phyloP scores from a whole-genome alignment of 805 yeast species.

The Candida loeiensis region DNA sequence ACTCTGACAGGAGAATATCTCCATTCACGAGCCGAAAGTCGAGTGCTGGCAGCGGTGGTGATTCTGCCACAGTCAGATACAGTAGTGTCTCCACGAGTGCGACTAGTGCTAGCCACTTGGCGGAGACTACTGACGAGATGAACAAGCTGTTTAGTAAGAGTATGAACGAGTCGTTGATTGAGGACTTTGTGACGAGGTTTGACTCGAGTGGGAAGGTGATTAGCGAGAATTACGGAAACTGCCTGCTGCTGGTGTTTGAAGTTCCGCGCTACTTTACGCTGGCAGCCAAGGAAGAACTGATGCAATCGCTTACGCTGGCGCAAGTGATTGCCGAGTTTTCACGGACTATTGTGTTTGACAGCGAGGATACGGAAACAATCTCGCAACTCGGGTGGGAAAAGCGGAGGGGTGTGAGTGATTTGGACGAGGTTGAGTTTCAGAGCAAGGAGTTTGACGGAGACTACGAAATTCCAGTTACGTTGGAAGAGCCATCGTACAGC shows the following conservation, averaged over 20 bases:
- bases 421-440: neutral
- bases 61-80: conserved; percentile 1
- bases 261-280: conserved; percentile 12
- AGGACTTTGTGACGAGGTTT: conserved; percentile 7
- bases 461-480: neutral
- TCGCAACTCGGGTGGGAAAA: neutral
- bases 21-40: neutral
- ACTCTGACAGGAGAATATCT: neutral
- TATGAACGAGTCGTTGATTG: conserved; percentile 3
- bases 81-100: conserved; percentile 7
- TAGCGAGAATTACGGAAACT: conserved; percentile 3
- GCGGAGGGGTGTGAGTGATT: neutral
- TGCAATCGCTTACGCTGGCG: conserved; percentile 25
- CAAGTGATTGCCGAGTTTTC: conserved; percentile 26
- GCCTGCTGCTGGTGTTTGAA: conserved; percentile 11
- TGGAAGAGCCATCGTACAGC: too few relatives aligned
- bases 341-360: conserved; percentile 23
- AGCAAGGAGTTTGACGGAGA: neutral
- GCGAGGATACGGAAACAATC: neutral
- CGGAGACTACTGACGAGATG: conserved; percentile 6
- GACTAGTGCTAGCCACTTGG: conserved; percentile 4
- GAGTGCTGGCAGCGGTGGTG: neutral
- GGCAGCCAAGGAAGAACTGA: conserved; percentile 15
- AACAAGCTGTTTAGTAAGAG: conserved; percentile 3
- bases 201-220: conserved; percentile 4